Evolutionary conservation across 2,329 filamentous ascomycete species (phyloP), one percentile per base, ranked within the genome.

Genomic region (Cladosporium velox): DNA sequence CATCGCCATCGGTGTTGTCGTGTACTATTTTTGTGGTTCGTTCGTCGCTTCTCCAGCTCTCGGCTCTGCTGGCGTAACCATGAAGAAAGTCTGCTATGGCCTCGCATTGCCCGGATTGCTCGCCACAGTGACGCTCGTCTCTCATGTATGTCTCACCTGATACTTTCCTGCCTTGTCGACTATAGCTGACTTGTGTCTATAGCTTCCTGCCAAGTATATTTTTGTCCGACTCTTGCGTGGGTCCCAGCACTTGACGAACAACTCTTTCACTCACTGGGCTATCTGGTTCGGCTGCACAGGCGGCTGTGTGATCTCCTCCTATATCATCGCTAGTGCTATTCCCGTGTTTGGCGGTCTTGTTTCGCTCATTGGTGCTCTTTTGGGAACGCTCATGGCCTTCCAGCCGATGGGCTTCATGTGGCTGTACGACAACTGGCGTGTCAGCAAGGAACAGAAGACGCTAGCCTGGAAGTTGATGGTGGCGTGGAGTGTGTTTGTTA

Each of bases 21-120:
- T 84, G 3, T 84, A 84, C 72, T 79, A 78, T 69, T 84, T 73
- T 70, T 83, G 81, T 66, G 82, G 82, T 1, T 79, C 79, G 0
- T 82, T 78, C 62, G 79, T 84, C 4, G 78, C 81, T 1, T 83
- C 81, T 0, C 82, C 82, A 0, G 81, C 81, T 2, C 76, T 84
- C 8, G 82, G 81, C 5, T 82, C 79, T 26, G 82, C 81, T 1
- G 82, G 82, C 2, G 14, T 61, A 0, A 65, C 72, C 0, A 76
- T 81, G 67, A 83, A 83, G 76, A 82, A 80, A 70, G 72, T 82
- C 24, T 77, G 76, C 64, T 84, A 83, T 65, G 82, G 81, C 11
- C 76, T 73, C 26, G 71, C 71, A 2, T 59, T 73, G n/a, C 71
- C 71, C 11, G 71, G 71, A 49, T 66, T 73, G 14, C 52, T 72